phyloP scores from a whole-genome alignment of 2,329 filamentous ascomycete genomes.

The Ascochyta clinopodiicola region DNA sequence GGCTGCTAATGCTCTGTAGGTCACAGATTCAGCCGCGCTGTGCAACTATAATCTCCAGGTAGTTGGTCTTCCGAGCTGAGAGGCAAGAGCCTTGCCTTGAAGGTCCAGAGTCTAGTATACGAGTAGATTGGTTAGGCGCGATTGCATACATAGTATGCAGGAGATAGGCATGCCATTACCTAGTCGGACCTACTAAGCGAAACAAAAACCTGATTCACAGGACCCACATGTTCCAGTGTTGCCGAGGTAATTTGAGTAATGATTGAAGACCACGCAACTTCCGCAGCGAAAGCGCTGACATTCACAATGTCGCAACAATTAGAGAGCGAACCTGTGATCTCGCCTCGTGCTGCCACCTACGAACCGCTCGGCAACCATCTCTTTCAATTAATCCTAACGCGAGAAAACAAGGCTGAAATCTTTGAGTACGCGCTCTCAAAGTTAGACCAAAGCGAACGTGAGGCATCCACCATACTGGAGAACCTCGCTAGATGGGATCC shows the following conservation, averaged over 20 bases:
- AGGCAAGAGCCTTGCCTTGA: background rate
- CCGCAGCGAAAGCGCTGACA: background rate
- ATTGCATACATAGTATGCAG: background rate
- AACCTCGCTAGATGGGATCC: constrained; percentile 19
- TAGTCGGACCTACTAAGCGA: constrained; percentile 2
- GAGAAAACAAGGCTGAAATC: constrained; percentile 20
- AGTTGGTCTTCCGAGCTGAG: constrained; percentile 1
- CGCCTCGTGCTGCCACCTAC: background rate
- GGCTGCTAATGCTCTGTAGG: background rate
- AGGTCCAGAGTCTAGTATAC: background rate
- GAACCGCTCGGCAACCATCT: constrained; percentile 10
- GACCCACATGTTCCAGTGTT: background rate
- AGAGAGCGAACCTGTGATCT: background rate
- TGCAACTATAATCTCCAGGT: constrained; percentile 16
- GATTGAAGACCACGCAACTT: too few relatives aligned
- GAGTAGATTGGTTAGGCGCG: background rate
- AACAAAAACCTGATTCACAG: background rate
- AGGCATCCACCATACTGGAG: constrained; percentile 10
- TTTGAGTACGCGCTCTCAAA: constrained; percentile 16
- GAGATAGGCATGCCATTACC: background rate
- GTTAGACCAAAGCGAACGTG: constrained; percentile 3
- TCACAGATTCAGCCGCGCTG: background rate
- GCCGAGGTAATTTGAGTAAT: background rate
- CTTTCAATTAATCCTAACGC: constrained; percentile 14
- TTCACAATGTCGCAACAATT: background rate